Percentiles rank a stretch among this genome's conserved stretches.
Evolutionary conservation across 2,329 filamentous ascomycete species (phyloP).

Genomic region (Alternaria sp.): DNA sequence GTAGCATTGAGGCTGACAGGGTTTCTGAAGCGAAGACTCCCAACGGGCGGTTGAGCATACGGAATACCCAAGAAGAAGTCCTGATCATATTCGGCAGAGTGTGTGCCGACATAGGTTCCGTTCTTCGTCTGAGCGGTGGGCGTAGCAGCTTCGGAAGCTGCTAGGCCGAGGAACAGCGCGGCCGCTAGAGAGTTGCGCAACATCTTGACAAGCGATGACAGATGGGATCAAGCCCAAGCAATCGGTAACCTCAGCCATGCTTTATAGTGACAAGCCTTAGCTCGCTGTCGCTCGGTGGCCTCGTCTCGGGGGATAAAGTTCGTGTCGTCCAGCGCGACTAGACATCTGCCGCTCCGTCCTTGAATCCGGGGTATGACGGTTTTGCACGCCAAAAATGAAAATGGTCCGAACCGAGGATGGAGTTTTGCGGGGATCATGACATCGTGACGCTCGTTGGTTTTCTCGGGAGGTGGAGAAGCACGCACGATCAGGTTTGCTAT

Average conservation of each 20-base stretch:
- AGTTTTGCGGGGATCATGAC: conserved; percentile 11
- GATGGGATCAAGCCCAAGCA: background rate
- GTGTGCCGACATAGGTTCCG: conserved; percentile 50
- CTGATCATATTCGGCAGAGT: conserved; percentile 51
- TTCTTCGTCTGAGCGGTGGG: conserved; percentile 51
- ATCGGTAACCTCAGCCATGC: conserved; percentile 2
- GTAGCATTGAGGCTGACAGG: conserved; percentile 56
- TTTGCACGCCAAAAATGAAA: background rate
- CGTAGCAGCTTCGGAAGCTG: conserved; percentile 11
- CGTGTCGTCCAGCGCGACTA: background rate
- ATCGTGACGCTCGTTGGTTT: conserved; percentile 3
- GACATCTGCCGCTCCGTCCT: conserved; percentile 7
- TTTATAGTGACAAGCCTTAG: conserved; percentile 6
- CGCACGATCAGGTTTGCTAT: background rate
- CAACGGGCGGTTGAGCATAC: conserved; percentile 48
- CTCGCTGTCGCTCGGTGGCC: background rate
- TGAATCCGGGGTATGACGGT: conserved; percentile 10
- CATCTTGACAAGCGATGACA: conserved; percentile 16
- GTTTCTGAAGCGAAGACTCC: conserved; percentile 58
- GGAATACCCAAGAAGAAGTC: conserved; percentile 59
- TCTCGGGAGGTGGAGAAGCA: conserved; percentile 2
- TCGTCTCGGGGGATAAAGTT: background rate
- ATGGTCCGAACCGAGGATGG: conserved; percentile 4
- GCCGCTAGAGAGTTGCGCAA: conserved; percentile 16
- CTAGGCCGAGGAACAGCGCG: conserved; percentile 20